Base-by-base conservation (phyloP, 2,329 filamentous ascomycete species). In the Hypoxylon sp. region DNA sequence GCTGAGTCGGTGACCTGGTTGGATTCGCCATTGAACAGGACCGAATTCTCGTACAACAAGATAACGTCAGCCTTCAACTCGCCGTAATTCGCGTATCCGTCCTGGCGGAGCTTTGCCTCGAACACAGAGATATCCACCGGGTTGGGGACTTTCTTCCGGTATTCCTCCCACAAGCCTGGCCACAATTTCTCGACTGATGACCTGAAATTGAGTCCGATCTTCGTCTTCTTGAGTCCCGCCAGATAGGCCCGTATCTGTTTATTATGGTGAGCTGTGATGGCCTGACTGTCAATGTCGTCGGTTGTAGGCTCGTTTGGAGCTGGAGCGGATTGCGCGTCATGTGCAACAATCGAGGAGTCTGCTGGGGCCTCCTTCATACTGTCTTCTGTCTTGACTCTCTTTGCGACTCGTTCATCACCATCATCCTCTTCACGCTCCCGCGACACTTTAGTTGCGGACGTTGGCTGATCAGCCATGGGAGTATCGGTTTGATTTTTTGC, bases 81-180 rank as follows among this genome's bases (percentile, higher is more conserved):
- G 47, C 88, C 85, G n/a, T 92, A 81, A 4, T 83, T 86, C 7
- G 75, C 69, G 72, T 97, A 98, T 43, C 81, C 76, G 48, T 84
- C 82, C 24, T 85, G 82, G 69, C 91, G 91, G 29, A 98, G 75
- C 64, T 90, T 93, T 48, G 83, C 81, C 70, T 98, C 94, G 69
- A 99, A 90, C 8, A 88, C 88, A 33, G 83, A 81, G 31, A 99
- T 82, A 73, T 98, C 94, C 81, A 96, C 93, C 0, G 93, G 93
- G 24, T 88, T 83, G 31, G 87, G 84, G 65, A 98, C 77, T 60
- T 79, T 87, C 29, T 88, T 80, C 1, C 84, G 78, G 62, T 89
- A 90, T 62, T 92, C 90, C 1, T 86, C 87, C 51, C 91, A 92
- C 35, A 98, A 86, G 23, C 79, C 81, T 35, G 97, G 83, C 74